Percentiles rank a stretch among this genome's conserved stretches.
These are phyloP conservation scores for Erythrophleum fordii DNA, from an alignment of 306 rosid genomes.

Conservation along the genomic window DNA sequence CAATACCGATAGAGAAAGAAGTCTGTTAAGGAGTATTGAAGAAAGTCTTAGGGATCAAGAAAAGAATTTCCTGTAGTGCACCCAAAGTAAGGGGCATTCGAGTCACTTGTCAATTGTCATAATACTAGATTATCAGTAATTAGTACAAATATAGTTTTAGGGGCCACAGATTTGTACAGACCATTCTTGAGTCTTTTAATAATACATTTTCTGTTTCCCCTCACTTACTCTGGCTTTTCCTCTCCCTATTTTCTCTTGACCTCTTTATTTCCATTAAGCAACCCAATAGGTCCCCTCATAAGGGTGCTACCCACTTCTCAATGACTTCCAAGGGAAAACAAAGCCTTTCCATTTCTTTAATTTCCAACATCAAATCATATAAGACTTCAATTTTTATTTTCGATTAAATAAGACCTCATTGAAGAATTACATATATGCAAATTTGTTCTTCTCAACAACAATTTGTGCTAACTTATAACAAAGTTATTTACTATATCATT, in stretches of 20 bases:
- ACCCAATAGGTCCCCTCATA: not conserved
- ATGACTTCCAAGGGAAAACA: not conserved
- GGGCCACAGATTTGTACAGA: not conserved
- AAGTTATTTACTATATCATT: conserved; percentile 13
- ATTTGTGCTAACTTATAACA: conserved; percentile 1
- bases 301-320: not conserved
- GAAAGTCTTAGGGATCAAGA: not conserved
- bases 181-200: not conserved
- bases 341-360: not conserved
- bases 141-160: not conserved
- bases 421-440: conserved; percentile 23
- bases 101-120: not conserved
- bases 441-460: conserved; percentile 9
- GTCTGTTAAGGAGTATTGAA: not conserved
- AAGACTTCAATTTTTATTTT: not conserved
- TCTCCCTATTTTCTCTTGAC: not conserved
- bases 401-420: conserved; percentile 1
- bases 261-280: conserved; percentile 19
- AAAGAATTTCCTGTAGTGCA: not conserved
- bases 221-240: not conserved
- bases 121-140: not conserved
- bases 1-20: not conserved
- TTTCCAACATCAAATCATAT: conserved; percentile 28
- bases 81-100: not conserved
- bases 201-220: not conserved